Evolutionary conservation across 345 rosid genomes (phyloP), one percentile per base, ranked within the genome.

Genomic region (Boechera retrofracta): DNA sequence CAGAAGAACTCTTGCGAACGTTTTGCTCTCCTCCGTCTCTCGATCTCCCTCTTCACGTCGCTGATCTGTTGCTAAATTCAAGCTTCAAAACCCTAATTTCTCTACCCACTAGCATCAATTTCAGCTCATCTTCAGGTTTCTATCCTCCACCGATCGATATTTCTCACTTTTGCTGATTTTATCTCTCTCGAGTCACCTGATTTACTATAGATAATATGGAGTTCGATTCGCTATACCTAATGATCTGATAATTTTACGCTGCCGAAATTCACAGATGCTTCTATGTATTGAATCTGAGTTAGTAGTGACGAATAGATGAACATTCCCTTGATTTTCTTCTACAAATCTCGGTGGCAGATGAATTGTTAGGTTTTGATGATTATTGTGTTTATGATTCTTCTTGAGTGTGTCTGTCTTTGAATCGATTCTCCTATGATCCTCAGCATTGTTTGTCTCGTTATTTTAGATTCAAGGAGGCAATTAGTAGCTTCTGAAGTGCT

Each of bases 71-170:
- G 69, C 57, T 42, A 69, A 51, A 62, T 69, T 62, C 42, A 16
- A 77, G 80, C 75, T 53, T 54, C 64, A 11, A 62, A 76, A 44
- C 70, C 80, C 79, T 76, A 76, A 60, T 53, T 61, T 10, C 16
- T 9, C 18, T 0, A 8, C n/a, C 72, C 33, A 48, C 31, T 33
- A 13, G 3, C 54, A 28, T 75, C 74, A 47, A 6, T 10, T 7
- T 53, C 58, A 69, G 57, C 71, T 77, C 42, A 53, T 9, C 7
- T 32, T 44, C 80, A 70, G 80, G 80, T 77, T 33, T 11, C 35
- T 63, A 16, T 36, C 24, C 15, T 18, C 7, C 62, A 56, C 10
- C 9, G 38, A 56, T 45, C 57, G 24, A 7, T 32, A 18, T 4
- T 12, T 60, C 5, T 72, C 11, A 11, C n/a, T 44, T 44, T 21